Evolutionary conservation across 2,329 filamentous ascomycete species (phyloP).

Genomic region (Madurella mycetomatis): DNA sequence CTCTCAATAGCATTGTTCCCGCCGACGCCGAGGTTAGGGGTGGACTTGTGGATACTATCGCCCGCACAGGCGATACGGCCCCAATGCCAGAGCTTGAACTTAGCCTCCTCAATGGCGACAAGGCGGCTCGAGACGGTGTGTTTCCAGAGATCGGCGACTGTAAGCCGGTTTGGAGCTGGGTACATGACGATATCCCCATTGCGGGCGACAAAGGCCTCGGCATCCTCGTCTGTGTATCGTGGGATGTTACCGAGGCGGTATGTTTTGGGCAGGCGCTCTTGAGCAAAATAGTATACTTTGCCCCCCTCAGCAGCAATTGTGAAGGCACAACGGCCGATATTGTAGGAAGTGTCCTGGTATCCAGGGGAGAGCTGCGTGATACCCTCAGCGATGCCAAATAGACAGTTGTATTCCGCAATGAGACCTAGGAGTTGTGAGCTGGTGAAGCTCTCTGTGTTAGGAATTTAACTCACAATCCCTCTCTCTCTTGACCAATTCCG

Average conservation of each 20-base stretch:
- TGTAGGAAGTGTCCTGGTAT: constrained; percentile 11
- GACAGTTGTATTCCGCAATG: constrained; percentile 17
- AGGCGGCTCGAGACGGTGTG: constrained; percentile 10
- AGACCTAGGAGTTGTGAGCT: constrained; percentile 4
- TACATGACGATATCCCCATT: constrained; percentile 9
- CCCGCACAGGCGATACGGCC: constrained; percentile 19
- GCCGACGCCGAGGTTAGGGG: constrained; percentile 19
- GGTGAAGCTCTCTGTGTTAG: not conserved
- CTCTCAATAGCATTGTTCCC: constrained; percentile 21
- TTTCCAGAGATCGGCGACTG: constrained; percentile 14
- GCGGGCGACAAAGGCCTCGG: constrained; percentile 7
- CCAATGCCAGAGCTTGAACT: constrained; percentile 20
- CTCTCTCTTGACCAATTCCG: constrained; percentile 9
- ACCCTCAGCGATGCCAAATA: constrained; percentile 18
- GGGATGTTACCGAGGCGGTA: constrained; percentile 12
- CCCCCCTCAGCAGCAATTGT: constrained; percentile 5
- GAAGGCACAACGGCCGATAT: constrained; percentile 5
- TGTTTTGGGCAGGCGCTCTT: constrained; percentile 11
- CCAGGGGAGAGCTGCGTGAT: constrained; percentile 3
- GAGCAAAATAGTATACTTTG: constrained; percentile 18
- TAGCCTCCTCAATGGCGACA: constrained; percentile 19
- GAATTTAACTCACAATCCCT: not conserved
- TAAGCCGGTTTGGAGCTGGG: not conserved
- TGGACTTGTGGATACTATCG: constrained; percentile 21
- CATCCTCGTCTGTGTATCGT: constrained; percentile 16